A percentile compares a stretch with the other conserved stretches of the same genome.
Conservation (phyloP, 108 stramenopile species). For the Cyclotella choctawhatcheeana region DNA sequence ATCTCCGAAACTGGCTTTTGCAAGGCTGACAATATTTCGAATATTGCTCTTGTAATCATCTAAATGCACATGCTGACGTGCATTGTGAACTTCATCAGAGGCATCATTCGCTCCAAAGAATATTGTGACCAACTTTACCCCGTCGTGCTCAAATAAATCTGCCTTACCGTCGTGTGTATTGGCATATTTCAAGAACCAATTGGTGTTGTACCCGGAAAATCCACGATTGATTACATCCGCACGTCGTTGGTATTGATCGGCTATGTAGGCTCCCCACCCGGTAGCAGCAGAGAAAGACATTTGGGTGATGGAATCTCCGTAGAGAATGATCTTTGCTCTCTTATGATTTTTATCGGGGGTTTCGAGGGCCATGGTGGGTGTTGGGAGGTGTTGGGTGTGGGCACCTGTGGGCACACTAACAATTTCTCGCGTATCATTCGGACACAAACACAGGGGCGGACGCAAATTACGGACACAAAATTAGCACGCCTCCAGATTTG, state of each 20-base stretch:
- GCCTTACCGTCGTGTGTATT: slow-evolving; percentile 30
- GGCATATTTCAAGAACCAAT: slow-evolving; percentile 33
- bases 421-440: no score
- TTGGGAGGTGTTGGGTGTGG: no score
- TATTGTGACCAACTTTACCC: slow-evolving; percentile 51
- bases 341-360: no score
- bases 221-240: slow-evolving; percentile 80
- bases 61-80: slow-evolving; percentile 66
- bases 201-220: slow-evolving; percentile 78
- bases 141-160: slow-evolving; percentile 33
- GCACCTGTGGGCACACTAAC: no score
- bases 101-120: slow-evolving; percentile 85
- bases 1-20: slow-evolving; percentile 31
- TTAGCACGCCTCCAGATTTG: no score
- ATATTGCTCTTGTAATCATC: slow-evolving; percentile 62
- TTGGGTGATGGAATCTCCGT: slow-evolving; percentile 78
- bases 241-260: slow-evolving; percentile 57
- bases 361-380: slow-evolving; percentile 2
- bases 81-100: slow-evolving; percentile 47
- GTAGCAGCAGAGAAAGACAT: slow-evolving; percentile 54
- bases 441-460: no score
- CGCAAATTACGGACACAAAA: no score
- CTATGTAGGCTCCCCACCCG: slow-evolving; percentile 68
- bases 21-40: slow-evolving; percentile 38
- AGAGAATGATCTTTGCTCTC: slow-evolving; percentile 58